Evolutionary conservation across 805 yeast genomes (phyloP).

Genomic region (Pichia kluyveri): DNA sequence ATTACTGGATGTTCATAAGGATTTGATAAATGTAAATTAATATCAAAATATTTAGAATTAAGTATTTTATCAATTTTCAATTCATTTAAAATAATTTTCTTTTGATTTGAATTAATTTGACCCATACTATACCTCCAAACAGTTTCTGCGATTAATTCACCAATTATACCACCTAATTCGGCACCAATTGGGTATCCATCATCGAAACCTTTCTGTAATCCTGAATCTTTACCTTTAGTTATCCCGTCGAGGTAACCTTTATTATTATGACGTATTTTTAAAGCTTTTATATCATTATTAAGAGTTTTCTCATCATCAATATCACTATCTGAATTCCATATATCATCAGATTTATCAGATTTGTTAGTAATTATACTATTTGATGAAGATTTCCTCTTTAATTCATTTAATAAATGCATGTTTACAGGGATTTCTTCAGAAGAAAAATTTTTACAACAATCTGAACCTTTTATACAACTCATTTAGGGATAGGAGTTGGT

Average conservation of each 20-base stretch:
- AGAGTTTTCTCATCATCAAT: background rate
- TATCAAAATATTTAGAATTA: constrained; percentile 44
- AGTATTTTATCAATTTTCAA: constrained; percentile 52
- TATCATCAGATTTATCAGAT: too few species aligned
- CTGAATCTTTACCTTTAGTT: constrained; percentile 53
- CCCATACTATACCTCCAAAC: background rate
- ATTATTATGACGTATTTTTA: constrained; percentile 57
- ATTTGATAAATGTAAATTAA: constrained; percentile 30
- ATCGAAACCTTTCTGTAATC: constrained; percentile 76
- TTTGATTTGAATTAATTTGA: constrained; percentile 4
- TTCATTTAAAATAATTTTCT: constrained; percentile 38
- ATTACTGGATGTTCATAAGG: constrained; percentile 23
- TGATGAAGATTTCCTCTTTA: too few species aligned
- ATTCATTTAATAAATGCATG: too few species aligned
- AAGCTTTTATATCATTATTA: background rate
- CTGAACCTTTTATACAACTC: too few species aligned
- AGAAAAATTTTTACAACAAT: too few species aligned
- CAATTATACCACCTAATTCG: constrained; percentile 53
- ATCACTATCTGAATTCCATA: constrained; percentile 2
- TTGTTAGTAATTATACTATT: too few species aligned
- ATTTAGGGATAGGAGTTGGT: too few species aligned
- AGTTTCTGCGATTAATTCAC: constrained; percentile 49
- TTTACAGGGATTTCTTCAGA: too few species aligned
- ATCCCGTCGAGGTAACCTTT: constrained; percentile 84
- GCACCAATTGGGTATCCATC: constrained; percentile 74